Evolutionary conservation across 208 protist species (phyloP).

Genomic region (Trypanosoma lewisi): DNA sequence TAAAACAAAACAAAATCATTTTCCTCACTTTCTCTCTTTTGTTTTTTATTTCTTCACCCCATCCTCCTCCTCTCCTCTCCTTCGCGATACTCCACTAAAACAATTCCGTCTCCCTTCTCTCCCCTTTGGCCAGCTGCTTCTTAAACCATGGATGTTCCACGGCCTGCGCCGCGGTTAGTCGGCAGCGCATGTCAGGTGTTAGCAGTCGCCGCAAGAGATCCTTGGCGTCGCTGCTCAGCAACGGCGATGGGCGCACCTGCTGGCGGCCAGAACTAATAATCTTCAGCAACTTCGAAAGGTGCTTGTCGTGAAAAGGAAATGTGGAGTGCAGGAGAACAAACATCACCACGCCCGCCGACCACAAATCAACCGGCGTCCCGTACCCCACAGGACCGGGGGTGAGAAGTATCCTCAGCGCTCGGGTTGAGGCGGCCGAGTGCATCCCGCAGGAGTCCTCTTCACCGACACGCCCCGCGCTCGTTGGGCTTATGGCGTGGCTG

Average conservation of each 20-base stretch:
- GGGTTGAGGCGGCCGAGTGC: background rate
- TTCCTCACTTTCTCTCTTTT: no score
- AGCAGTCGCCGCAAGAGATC: slow-evolving; percentile 23
- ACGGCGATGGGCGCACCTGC: background rate
- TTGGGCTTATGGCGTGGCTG: background rate
- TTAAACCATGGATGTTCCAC: slow-evolving; percentile 29
- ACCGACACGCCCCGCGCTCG: background rate
- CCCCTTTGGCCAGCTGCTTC: slow-evolving; percentile 4
- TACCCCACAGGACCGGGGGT: slow-evolving; percentile 8
- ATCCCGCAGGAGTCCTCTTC: background rate
- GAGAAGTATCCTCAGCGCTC: slow-evolving; percentile 2
- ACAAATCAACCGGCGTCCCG: slow-evolving; percentile 24
- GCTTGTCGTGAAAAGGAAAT: slow-evolving; percentile 31
- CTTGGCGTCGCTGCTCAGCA: slow-evolving; percentile 16
- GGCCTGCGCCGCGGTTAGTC: slow-evolving; percentile 18
- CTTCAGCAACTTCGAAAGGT: slow-evolving; percentile 12
- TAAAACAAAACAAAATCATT: no score
- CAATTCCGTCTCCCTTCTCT: background rate
- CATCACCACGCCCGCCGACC: slow-evolving; percentile 30
- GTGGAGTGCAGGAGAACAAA: slow-evolving; percentile 26
- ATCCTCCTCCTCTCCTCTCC: no score
- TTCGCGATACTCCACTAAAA: background rate
- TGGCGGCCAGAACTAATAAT: slow-evolving; percentile 17
- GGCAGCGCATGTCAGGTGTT: slow-evolving; percentile 6
- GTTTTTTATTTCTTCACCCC: background rate